phyloP scores from a whole-genome alignment of 371 early-diverging fungal genomes.

The Smittium mucronatum region DNA sequence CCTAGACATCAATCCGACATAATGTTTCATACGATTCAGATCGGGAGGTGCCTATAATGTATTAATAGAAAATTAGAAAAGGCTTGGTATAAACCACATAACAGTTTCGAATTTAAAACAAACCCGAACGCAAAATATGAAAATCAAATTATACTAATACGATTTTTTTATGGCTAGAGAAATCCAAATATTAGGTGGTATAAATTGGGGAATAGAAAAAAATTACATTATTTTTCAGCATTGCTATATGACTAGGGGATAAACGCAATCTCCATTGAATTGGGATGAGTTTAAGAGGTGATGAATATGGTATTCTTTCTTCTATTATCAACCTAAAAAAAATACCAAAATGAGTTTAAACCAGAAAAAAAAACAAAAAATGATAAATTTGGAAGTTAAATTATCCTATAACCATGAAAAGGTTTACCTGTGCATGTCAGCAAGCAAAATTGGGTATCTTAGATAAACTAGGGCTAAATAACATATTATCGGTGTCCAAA shows the following conservation, averaged over 20 bases:
- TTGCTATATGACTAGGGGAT: neutral
- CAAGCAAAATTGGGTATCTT: neutral
- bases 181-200: too few species aligned
- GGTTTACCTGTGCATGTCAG: slow-evolving; percentile 5
- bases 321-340: neutral
- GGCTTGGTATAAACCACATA: too few species aligned
- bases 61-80: neutral
- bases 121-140: too few species aligned
- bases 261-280: slow-evolving; percentile 1
- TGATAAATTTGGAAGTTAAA: too few species aligned
- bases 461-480: slow-evolving; percentile 1
- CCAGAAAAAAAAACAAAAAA: too few species aligned
- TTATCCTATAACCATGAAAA: neutral
- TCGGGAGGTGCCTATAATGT: neutral
- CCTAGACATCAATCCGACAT: neutral
- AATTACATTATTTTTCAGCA: neutral
- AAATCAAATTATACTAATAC: too few species aligned
- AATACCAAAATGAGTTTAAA: neutral
- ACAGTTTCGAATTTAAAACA: too few species aligned
- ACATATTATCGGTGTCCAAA: neutral
- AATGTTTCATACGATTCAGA: neutral
- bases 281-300: neutral
- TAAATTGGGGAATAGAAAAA: too few species aligned
- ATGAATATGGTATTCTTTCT: slow-evolving; percentile 7
- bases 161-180: neutral